phyloP scores from a whole-genome alignment of 2,329 filamentous ascomycete species.

The Cadophora gregata region DNA sequence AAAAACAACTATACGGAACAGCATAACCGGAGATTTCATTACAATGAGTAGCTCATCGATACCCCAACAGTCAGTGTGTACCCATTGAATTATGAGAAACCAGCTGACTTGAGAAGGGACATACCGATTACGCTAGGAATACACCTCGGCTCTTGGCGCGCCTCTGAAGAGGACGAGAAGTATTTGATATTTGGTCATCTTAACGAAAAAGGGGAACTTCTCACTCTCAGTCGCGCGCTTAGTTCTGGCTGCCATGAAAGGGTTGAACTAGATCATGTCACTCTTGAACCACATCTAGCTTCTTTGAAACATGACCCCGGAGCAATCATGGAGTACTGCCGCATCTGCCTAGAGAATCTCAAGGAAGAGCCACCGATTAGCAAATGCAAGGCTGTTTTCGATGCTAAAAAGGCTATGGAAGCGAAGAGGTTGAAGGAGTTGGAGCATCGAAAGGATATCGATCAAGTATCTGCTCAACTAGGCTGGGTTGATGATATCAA shows the following conservation, averaged over 20 bases:
- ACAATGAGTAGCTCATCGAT: constrained; percentile 1
- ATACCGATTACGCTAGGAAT: background rate
- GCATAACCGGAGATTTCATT: background rate
- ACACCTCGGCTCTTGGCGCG: background rate
- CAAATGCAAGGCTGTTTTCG: background rate
- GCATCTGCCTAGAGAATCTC: background rate
- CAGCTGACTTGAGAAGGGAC: background rate
- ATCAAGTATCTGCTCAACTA: background rate
- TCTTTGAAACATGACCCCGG: background rate
- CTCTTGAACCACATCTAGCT: background rate
- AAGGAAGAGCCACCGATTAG: background rate
- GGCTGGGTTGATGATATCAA: background rate
- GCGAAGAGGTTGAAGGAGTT: background rate
- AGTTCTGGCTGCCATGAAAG: background rate
- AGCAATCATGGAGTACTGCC: background rate
- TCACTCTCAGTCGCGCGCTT: background rate
- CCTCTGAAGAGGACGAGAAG: background rate
- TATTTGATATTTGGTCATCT: constrained; percentile 3
- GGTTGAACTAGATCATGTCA: background rate
- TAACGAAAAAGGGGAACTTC: background rate
- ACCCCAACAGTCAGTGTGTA: background rate
- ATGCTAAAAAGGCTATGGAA: constrained; percentile 4
- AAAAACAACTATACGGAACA: constrained; percentile 3
- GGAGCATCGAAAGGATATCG: background rate
- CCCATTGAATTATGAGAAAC: background rate